Conservation (phyloP, 1,139 yeast genomes). For the Suhomyces bribrorum region DNA sequence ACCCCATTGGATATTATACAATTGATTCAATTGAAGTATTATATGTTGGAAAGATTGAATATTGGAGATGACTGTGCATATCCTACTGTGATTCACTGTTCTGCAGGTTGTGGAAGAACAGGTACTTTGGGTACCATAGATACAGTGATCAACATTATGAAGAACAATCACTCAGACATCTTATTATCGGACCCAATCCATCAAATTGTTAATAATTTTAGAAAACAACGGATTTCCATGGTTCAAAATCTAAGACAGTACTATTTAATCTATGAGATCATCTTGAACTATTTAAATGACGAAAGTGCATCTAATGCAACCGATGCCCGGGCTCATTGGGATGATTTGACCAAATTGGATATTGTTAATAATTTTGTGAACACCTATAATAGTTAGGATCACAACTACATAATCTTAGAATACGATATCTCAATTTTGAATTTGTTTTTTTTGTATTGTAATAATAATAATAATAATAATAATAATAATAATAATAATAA, state of each 20-base stretch:
- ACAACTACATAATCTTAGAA: too few relatives aligned
- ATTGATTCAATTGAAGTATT: slow-evolving; percentile 41
- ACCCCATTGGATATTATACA: slow-evolving; percentile 44
- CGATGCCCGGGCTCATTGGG: slow-evolving; percentile 16
- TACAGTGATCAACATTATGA: slow-evolving; percentile 52
- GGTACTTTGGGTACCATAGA: slow-evolving; percentile 84
- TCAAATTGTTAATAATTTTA: slow-evolving; percentile 56
- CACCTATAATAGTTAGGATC: not conserved
- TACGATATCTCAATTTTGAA: too few relatives aligned
- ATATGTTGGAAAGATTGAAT: slow-evolving; percentile 22
- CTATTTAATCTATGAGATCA: slow-evolving; percentile 64
- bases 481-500: too few relatives aligned
- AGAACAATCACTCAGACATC: slow-evolving; percentile 17
- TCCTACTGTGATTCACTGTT: slow-evolving; percentile 75
- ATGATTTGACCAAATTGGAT: slow-evolving; percentile 24
- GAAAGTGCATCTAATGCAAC: slow-evolving; percentile 12
- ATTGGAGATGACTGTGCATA: slow-evolving; percentile 12
- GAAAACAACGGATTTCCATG: slow-evolving; percentile 78
- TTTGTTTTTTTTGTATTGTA: too few relatives aligned
- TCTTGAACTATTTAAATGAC: slow-evolving; percentile 26
- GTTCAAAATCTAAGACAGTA: slow-evolving; percentile 80
- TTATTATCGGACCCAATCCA: slow-evolving; percentile 44
- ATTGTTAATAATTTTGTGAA: slow-evolving; percentile 28
- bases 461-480: too few relatives aligned
- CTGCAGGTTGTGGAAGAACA: slow-evolving; percentile 93